These are phyloP conservation scores for Populus alba DNA, from an alignment of 345 rosid genomes.

Conservation along the genomic window DNA sequence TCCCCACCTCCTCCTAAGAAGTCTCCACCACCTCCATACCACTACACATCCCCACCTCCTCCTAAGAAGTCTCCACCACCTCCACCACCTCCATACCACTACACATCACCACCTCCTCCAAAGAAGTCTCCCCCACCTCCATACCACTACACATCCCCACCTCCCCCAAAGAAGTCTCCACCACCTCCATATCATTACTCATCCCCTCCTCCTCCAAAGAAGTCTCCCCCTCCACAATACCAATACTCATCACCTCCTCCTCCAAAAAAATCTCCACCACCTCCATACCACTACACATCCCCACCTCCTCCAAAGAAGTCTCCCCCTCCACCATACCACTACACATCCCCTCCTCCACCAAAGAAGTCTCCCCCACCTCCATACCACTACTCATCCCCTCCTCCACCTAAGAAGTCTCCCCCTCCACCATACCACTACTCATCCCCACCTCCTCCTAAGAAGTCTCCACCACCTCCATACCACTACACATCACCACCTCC, in stretches of 20 bases:
- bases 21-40: rapidly evolving
- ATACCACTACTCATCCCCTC: neutral
- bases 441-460: neutral
- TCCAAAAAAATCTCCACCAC: neutral
- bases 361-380: neutral
- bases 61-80: neutral
- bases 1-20: neutral
- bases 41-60: neutral
- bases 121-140: conserved; percentile 11
- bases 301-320: neutral
- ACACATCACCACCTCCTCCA: conserved; percentile 16
- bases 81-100: neutral
- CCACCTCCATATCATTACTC: neutral
- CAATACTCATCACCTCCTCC: neutral
- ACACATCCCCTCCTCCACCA: conserved; percentile 9
- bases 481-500: too few species aligned
- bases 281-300: neutral
- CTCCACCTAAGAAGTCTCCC: neutral
- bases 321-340: neutral
- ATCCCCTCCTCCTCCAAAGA: neutral
- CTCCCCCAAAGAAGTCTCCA: neutral
- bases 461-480: neutral
- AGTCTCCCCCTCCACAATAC: neutral
- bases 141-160: conserved; percentile 7
- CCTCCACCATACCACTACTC: conserved; percentile 5